These are phyloP conservation scores for Crithidia fasciculata DNA, from an alignment of 208 protist genomes.

Conservation along the genomic window DNA sequence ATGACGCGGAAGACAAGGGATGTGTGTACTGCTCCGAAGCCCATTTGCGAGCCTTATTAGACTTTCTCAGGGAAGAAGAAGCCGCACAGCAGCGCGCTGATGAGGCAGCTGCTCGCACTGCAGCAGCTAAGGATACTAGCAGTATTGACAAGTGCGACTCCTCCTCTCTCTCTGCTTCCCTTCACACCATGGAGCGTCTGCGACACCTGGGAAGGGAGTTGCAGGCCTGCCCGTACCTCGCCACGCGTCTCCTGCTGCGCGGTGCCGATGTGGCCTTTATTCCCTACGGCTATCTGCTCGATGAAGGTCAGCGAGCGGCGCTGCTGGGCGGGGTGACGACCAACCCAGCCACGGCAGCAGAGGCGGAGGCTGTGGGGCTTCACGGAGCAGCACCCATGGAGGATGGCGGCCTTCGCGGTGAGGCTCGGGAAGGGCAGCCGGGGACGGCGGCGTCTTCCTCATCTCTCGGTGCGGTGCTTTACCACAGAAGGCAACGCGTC, in stretches of 20 bases:
- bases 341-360: slow-evolving; percentile 47
- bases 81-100: no score
- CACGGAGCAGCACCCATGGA: not conserved
- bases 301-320: slow-evolving; percentile 59
- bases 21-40: slow-evolving; percentile 47
- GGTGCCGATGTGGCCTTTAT: slow-evolving; percentile 79
- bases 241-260: slow-evolving; percentile 66
- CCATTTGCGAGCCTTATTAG: slow-evolving; percentile 14
- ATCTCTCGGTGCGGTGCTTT: slow-evolving; percentile 19
- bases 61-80: no score
- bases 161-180: not conserved
- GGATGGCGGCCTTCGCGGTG: not conserved
- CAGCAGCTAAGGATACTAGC: not conserved
- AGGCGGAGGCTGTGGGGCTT: slow-evolving; percentile 21
- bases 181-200: slow-evolving; percentile 63
- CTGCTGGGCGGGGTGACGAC: slow-evolving; percentile 72
- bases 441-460: not conserved
- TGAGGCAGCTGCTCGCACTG: slow-evolving; percentile 6
- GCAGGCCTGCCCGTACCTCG: slow-evolving; percentile 82
- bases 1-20: slow-evolving; percentile 32
- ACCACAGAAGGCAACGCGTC: slow-evolving; percentile 28
- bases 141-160: not conserved
- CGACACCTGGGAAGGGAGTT: slow-evolving; percentile 52
- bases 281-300: slow-evolving; percentile 84
- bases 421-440: not conserved